Evolutionary conservation across 495 filamentous ascomycete species (phyloP).

Genomic region (Bacidia rubella): DNA sequence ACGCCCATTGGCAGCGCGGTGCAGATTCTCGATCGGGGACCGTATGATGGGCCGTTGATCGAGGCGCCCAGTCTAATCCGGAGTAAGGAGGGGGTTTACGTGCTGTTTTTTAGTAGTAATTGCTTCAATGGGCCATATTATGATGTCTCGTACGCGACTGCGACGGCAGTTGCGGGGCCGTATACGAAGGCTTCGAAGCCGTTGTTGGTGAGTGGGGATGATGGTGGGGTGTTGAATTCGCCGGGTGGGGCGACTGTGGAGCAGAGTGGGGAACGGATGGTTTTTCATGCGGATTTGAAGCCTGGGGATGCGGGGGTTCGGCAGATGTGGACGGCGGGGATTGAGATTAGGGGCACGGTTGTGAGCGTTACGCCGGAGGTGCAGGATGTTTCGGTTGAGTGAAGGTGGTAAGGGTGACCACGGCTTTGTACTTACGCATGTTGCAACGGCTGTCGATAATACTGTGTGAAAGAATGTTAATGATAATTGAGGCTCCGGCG

Average conservation of each 20-base stretch:
- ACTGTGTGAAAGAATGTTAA: no score
- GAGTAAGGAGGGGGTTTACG: conserved; percentile 33
- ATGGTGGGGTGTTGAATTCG: conserved; percentile 25
- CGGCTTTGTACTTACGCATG: no score
- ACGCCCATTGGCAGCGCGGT: conserved; percentile 30
- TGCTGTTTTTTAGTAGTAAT: conserved; percentile 44
- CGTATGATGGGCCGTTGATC: conserved; percentile 38
- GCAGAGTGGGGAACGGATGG: conserved; percentile 27
- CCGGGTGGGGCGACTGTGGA: conserved; percentile 35
- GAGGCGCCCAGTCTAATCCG: conserved; percentile 40
- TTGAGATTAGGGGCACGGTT: conserved; percentile 21
- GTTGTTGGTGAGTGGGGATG: conserved; percentile 30
- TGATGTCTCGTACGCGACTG: conserved; percentile 39
- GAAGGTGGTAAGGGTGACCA: no score
- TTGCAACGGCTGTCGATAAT: no score
- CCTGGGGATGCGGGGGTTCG: conserved; percentile 24
- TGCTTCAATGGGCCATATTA: conserved; percentile 36
- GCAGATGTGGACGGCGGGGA: conserved; percentile 28
- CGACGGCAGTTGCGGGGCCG: conserved; percentile 28
- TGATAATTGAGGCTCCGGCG: no score
- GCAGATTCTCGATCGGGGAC: conserved; percentile 34
- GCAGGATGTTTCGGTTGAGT: neutral
- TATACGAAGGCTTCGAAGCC: conserved; percentile 27
- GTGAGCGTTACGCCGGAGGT: conserved; percentile 9
- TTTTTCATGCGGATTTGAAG: conserved; percentile 33